Evolutionary conservation across 1,284 basidiomycete genomes (phyloP).

Genomic region (Fomitopsis pinicola): DNA sequence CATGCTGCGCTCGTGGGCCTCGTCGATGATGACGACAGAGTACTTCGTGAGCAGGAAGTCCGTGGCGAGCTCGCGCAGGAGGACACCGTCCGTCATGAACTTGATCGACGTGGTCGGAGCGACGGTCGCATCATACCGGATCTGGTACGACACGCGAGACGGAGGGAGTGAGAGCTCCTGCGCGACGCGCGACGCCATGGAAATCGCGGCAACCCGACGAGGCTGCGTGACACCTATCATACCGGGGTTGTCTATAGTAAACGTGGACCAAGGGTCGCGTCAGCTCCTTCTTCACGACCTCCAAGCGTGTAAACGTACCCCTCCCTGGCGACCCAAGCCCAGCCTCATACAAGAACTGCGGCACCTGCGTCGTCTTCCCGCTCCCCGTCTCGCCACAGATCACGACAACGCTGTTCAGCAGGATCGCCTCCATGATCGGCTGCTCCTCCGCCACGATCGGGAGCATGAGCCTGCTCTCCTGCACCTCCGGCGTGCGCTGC

Average conservation of each 20-base stretch:
- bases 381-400: constrained; percentile 90
- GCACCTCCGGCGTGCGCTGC: constrained; percentile 68
- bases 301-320: constrained; percentile 42
- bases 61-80: constrained; percentile 87
- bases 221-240: constrained; percentile 99
- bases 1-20: constrained; percentile 97
- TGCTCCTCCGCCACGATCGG: constrained; percentile 96
- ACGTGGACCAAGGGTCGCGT: background rate
- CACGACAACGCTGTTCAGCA: constrained; percentile 77
- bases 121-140: constrained; percentile 94
- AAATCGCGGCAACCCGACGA: constrained; percentile 94
- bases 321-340: constrained; percentile 85
- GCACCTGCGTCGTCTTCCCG: constrained; percentile 98
- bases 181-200: constrained; percentile 90
- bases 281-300: background rate
- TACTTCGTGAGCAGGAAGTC: constrained; percentile 92
- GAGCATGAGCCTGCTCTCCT: constrained; percentile 75
- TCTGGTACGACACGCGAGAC: constrained; percentile 89
- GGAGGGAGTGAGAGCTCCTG: constrained; percentile 83
- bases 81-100: constrained; percentile 99
- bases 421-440: constrained; percentile 87
- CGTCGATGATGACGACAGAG: constrained; percentile 93
- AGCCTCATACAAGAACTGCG: constrained; percentile 92
- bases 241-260: constrained; percentile 80
- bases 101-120: constrained; percentile 90